These are phyloP conservation scores for Hyaloperonospora arabidopsidis DNA, from an alignment of 352 stramenopile species.

Conservation along the genomic window DNA sequence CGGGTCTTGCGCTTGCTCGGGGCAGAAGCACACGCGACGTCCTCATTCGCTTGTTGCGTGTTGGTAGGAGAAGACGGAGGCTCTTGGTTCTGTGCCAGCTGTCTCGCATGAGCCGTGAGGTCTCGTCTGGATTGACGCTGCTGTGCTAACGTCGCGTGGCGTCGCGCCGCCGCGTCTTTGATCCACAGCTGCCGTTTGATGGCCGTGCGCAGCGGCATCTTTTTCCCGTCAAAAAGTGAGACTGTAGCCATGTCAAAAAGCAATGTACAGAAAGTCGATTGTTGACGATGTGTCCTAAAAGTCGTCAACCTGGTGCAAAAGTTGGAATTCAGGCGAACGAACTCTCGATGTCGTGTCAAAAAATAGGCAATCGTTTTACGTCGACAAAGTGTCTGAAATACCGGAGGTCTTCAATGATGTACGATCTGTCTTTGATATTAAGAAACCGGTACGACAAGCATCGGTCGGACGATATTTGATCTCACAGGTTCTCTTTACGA, in stretches of 20 bases:
- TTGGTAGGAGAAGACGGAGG: slow-evolving; percentile 16
- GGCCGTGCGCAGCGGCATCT: slow-evolving; percentile 38
- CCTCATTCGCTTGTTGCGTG: slow-evolving; percentile 25
- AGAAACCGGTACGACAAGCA: no score
- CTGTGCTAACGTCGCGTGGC: slow-evolving; percentile 47
- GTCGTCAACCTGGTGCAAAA: no score
- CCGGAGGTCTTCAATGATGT: no score
- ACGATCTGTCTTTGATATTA: no score
- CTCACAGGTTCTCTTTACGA: no score
- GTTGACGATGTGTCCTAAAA: no score
- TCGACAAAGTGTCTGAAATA: no score
- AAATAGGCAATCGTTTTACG: no score
- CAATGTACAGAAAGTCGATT: background rate
- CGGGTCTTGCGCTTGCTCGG: slow-evolving; percentile 52
- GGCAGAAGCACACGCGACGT: slow-evolving; percentile 6
- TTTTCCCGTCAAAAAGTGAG: no score
- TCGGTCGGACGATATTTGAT: no score
- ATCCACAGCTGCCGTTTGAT: slow-evolving; percentile 68
- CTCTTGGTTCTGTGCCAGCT: slow-evolving; percentile 38
- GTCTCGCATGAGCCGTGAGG: slow-evolving; percentile 67
- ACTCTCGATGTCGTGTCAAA: no score
- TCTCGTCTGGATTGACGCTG: slow-evolving; percentile 73
- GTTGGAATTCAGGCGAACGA: no score
- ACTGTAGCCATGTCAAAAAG: slow-evolving; percentile 12
- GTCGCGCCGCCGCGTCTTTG: slow-evolving; percentile 46